Conservation (phyloP, 768 basidiomycete species). For the Hygrocybe punicea region DNA sequence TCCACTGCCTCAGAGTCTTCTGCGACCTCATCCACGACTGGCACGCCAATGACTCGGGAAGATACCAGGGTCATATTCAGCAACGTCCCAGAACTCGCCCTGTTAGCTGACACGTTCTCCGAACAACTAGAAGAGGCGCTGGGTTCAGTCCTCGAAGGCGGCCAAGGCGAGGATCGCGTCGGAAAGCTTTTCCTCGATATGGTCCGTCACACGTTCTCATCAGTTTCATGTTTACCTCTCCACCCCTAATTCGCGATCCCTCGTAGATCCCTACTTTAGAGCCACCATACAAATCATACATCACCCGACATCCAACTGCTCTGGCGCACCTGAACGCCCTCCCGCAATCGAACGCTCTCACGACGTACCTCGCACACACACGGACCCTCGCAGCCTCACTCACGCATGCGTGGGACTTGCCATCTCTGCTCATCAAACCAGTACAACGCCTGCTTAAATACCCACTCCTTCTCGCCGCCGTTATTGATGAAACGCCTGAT, state of each 20-base stretch:
- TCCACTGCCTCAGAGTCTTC: slow-evolving; percentile 52
- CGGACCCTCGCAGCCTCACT: slow-evolving; percentile 63
- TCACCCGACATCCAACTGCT: slow-evolving; percentile 72
- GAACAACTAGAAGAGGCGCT: slow-evolving; percentile 64
- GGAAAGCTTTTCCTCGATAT: slow-evolving; percentile 67
- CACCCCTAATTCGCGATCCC: slow-evolving; percentile 9
- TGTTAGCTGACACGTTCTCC: slow-evolving; percentile 64
- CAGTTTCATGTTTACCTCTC: too few species aligned
- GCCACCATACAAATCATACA: slow-evolving; percentile 72
- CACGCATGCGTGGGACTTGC: slow-evolving; percentile 89
- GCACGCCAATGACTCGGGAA: slow-evolving; percentile 65
- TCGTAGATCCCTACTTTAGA: slow-evolving; percentile 66
- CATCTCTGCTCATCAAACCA: slow-evolving; percentile 94
- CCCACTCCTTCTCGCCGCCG: slow-evolving; percentile 73
- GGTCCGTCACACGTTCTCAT: slow-evolving; percentile 43
- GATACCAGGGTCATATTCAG: slow-evolving; percentile 71
- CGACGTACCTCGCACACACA: slow-evolving; percentile 64
- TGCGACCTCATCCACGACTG: slow-evolving; percentile 26
- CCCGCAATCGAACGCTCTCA: slow-evolving; percentile 54
- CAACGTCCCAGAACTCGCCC: slow-evolving; percentile 72
- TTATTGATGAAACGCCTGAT: slow-evolving; percentile 72
- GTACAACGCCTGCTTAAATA: slow-evolving; percentile 96
- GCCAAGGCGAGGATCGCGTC: slow-evolving; percentile 65
- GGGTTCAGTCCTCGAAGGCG: slow-evolving; percentile 58
- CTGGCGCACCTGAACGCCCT: slow-evolving; percentile 68